Percentiles rank a stretch among this genome's conserved stretches.
Evolutionary conservation across 1,284 basidiomycete species (phyloP).

Genomic region (Leccinum cinnamomeum): DNA sequence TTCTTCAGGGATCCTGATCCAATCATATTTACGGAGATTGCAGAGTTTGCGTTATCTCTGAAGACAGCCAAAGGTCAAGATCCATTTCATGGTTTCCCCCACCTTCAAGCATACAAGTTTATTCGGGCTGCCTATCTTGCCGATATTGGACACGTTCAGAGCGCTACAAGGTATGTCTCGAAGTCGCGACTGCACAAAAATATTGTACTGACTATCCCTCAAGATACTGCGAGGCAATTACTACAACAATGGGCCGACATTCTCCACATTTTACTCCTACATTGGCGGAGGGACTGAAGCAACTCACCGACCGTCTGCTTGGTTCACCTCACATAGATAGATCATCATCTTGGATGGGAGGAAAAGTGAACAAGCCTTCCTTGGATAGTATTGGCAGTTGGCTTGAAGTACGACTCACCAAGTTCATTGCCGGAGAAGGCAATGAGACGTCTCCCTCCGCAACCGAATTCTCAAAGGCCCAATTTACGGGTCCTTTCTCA

Average conservation of each 20-base stretch:
- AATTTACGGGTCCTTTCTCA: constrained; percentile 81
- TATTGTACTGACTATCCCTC: constrained; percentile 14
- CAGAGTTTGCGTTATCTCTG: constrained; percentile 89
- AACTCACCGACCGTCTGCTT: constrained; percentile 78
- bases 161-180: constrained; percentile 64
- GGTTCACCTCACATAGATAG: constrained; percentile 76
- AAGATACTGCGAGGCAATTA: constrained; percentile 95
- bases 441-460: constrained; percentile 47
- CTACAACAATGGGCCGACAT: constrained; percentile 59
- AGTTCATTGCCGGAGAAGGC: constrained; percentile 92
- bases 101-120: constrained; percentile 89
- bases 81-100: constrained; percentile 76
- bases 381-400: constrained; percentile 91
- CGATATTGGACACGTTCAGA: constrained; percentile 74
- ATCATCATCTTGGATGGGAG: constrained; percentile 77
- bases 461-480: constrained; percentile 42
- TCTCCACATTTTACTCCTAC: constrained; percentile 70
- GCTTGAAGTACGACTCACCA: constrained; percentile 93
- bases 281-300: constrained; percentile 78
- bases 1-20: constrained; percentile 76
- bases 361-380: constrained; percentile 83
- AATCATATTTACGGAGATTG: constrained; percentile 87
- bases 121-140: constrained; percentile 77
- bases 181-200: background rate
- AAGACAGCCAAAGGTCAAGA: constrained; percentile 83